Percentiles rank a stretch among this genome's conserved stretches.
phyloP scores from a whole-genome alignment of 495 filamentous ascomycete species.

The Glarea lozoyensis region DNA sequence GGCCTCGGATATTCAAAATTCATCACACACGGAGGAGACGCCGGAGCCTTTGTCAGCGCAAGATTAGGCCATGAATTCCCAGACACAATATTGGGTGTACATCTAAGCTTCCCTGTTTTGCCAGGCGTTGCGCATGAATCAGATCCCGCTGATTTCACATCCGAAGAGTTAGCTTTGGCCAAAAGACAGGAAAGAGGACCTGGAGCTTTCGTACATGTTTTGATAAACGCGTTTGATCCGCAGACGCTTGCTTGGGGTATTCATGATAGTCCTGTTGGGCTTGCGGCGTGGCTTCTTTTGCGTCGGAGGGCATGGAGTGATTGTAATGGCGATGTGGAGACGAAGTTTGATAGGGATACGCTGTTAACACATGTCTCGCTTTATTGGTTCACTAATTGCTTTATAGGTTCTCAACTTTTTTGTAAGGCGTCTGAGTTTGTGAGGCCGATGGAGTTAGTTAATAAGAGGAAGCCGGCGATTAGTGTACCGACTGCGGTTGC shows the following conservation, averaged over 20 bases:
- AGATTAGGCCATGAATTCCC: neutral
- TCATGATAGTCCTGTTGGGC: neutral
- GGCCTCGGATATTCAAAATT: constrained; percentile 24
- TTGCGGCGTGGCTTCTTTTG: constrained; percentile 5
- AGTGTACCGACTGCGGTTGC: constrained; percentile 2
- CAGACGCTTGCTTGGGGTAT: constrained; percentile 4
- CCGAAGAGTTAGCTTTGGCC: constrained; percentile 2
- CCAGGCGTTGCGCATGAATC: neutral
- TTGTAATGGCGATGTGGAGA: constrained; percentile 1
- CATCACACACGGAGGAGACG: constrained; percentile 27
- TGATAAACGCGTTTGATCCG: constrained; percentile 3
- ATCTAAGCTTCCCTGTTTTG: constrained; percentile 5
- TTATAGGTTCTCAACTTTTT: constrained; percentile 1
- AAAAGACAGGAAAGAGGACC: constrained; percentile 1
- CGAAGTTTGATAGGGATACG: neutral
- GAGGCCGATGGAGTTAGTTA: neutral
- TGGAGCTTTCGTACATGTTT: neutral
- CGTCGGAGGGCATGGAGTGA: constrained; percentile 1
- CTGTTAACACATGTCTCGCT: constrained; percentile 1
- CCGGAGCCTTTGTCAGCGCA: constrained; percentile 20
- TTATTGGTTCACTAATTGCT: constrained; percentile 4
- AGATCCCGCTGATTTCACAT: neutral
- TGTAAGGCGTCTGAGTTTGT: neutral
- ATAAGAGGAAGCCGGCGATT: neutral
- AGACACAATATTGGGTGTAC: neutral